Evolutionary conservation across 2,329 filamentous ascomycete genomes (phyloP).

Genomic region (Calonectria ilicicola): DNA sequence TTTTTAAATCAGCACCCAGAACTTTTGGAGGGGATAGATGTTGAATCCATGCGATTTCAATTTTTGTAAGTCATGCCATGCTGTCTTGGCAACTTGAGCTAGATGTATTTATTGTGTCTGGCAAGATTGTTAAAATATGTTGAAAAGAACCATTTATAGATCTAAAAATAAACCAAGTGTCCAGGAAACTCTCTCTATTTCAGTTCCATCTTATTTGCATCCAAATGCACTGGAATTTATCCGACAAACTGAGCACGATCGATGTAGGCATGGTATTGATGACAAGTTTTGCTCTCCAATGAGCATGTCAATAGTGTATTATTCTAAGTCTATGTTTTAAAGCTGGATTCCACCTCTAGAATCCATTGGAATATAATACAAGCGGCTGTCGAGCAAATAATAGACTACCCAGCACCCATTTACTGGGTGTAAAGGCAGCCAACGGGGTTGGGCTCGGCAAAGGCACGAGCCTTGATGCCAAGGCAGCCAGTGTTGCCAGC

Average conservation of each 20-base stretch:
- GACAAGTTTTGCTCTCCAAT: not conserved
- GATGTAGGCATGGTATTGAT: no score
- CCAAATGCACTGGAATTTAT: no score
- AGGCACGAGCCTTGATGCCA: slow-evolving; percentile 47
- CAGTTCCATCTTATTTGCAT: no score
- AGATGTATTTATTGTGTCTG: no score
- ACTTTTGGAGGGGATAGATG: not conserved
- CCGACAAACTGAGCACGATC: no score
- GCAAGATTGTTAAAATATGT: no score
- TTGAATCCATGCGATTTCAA: not conserved
- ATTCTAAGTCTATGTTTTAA: not conserved
- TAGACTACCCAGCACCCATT: not conserved
- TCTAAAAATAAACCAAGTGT: no score
- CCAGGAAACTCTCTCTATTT: no score
- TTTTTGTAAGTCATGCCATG: not conserved
- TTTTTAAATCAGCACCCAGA: not conserved
- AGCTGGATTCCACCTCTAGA: not conserved
- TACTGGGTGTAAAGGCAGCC: slow-evolving; percentile 51
- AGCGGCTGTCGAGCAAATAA: not conserved
- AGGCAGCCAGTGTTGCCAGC: slow-evolving; percentile 53
- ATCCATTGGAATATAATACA: not conserved
- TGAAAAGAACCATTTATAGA: no score
- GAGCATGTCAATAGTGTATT: not conserved
- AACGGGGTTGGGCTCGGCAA: slow-evolving; percentile 42
- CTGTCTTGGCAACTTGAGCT: not conserved